Evolutionary conservation across 2,329 filamentous ascomycete genomes (phyloP).

Genomic region (Mycocentrospora acerina): DNA sequence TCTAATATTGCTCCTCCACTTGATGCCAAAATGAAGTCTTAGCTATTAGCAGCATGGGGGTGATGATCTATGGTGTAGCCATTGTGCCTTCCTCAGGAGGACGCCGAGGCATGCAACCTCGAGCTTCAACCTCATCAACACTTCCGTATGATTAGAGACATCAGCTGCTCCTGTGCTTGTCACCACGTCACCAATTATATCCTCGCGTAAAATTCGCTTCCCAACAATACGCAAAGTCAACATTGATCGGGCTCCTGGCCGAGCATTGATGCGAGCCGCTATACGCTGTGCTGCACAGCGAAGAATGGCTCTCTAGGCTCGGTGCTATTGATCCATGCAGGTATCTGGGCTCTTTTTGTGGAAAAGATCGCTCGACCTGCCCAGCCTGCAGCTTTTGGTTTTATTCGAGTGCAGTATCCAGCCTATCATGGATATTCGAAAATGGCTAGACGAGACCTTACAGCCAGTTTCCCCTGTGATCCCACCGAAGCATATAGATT

Average conservation of each 20-base stretch:
- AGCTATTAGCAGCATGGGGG: neutral
- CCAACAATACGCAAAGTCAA: conserved; percentile 27
- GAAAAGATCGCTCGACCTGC: conserved; percentile 24
- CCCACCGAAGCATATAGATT: conserved; percentile 16
- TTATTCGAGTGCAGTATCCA: neutral
- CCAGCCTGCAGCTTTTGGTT: conserved; percentile 2
- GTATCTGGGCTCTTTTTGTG: conserved; percentile 10
- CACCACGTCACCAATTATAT: neutral
- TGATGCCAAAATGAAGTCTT: neutral
- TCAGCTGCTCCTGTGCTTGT: neutral
- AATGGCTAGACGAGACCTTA: conserved; percentile 48
- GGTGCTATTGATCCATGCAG: conserved; percentile 10
- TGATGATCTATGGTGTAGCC: neutral
- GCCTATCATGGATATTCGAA: conserved; percentile 46
- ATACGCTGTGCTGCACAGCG: conserved; percentile 30
- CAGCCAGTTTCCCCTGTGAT: conserved; percentile 34
- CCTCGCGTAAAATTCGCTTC: conserved; percentile 1
- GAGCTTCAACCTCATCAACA: neutral
- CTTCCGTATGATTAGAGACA: neutral
- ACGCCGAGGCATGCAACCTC: neutral
- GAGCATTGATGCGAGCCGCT: conserved; percentile 15
- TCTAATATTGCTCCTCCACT: too few relatives aligned
- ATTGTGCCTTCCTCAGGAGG: conserved; percentile 1
- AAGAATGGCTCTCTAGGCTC: conserved; percentile 5
- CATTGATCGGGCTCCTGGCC: conserved; percentile 14